Evolutionary conservation across 2,329 filamentous ascomycete species (phyloP), one percentile per base, ranked within the genome.

Genomic region (Pseudogymnoascus sp.): DNA sequence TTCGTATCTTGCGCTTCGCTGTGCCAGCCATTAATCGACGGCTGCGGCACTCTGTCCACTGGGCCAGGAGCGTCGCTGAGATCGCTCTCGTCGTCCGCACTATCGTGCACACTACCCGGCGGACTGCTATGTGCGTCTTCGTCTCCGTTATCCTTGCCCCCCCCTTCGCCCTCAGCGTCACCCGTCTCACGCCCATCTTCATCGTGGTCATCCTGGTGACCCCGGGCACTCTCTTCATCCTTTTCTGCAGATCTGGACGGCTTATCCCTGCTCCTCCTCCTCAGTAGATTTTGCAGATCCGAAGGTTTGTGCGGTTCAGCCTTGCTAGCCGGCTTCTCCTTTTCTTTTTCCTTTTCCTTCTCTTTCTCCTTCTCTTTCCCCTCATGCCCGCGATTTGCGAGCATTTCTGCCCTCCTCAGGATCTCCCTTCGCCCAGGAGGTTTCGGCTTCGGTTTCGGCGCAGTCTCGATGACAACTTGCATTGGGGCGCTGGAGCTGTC

Each of bases 401-500:
- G 81, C 63, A 78, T 81, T 64, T 59, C 57, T 0, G 84, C 84
- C 67, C 83, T 84, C 35, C 83, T 81, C 2, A 87, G 74, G 31
- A 87, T 76, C 62, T 87, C 84, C 33, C 57, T 59, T 13, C 37
- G 33, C 6, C 33, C 33, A 26, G 57, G 57, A 17, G 33, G 0
- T 81, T 79, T 29, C 81, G 74, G 15, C 82, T 13, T 39, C n/a
- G n/a, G 47, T 61, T 61, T 77, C 75, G 1, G 68, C 13, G 70
- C 71, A 5, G 74, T 35, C 17, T 50, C 57, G 72, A n/a, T 39
- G 26, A 59, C 17, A 7, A 15, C 57, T 7, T 37, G 57, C 33
- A 59, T 39, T 15, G 37, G 37, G 6, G 33, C 21, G 21, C 15
- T 21, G 10, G 29, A 26, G 17, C 67, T 65, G 31, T 71, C 69